Evolutionary conservation across 75 land plant species (phyloP).

Genomic region (Cupressus sempervirens): DNA sequence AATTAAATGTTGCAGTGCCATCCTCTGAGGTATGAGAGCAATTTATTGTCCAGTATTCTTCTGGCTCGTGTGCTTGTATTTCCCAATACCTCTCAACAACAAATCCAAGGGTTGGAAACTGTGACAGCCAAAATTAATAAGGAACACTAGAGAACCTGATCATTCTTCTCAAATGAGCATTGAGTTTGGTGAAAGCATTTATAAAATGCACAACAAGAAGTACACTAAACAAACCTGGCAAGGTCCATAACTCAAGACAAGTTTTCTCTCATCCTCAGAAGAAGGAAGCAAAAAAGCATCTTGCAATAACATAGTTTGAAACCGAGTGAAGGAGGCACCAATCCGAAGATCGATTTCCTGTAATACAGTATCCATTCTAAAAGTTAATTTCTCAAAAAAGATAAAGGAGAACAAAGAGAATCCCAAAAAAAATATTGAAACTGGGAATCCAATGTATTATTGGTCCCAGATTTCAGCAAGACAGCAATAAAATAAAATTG

Average conservation of each 20-base stretch:
- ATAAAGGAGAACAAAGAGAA: background rate
- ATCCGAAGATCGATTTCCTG: slow-evolving; percentile 95
- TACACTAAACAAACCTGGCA: slow-evolving; percentile 63
- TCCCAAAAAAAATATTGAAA: background rate
- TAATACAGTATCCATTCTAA: background rate
- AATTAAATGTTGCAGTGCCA: slow-evolving; percentile 65
- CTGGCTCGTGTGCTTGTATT: slow-evolving; percentile 86
- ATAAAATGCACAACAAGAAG: background rate
- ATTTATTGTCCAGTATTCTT: slow-evolving; percentile 91
- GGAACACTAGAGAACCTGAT: background rate
- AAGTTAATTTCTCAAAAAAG: background rate
- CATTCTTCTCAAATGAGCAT: background rate
- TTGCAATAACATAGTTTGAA: slow-evolving; percentile 83
- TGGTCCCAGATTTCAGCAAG: background rate
- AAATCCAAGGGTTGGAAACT: slow-evolving; percentile 96
- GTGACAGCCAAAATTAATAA: slow-evolving; percentile 9
- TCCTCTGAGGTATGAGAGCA: slow-evolving; percentile 74
- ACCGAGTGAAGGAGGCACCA: slow-evolving; percentile 94
- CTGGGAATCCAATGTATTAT: background rate
- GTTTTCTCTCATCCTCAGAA: slow-evolving; percentile 59
- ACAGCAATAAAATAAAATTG: background rate
- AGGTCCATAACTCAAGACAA: slow-evolving; percentile 87
- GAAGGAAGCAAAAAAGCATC: slow-evolving; percentile 75
- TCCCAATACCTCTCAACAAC: slow-evolving; percentile 93
- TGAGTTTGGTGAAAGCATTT: background rate